Percentiles rank a stretch among this genome's conserved stretches.
phyloP scores from a whole-genome alignment of 2,329 filamentous ascomycete species.

The Aquanectria penicillioides region DNA sequence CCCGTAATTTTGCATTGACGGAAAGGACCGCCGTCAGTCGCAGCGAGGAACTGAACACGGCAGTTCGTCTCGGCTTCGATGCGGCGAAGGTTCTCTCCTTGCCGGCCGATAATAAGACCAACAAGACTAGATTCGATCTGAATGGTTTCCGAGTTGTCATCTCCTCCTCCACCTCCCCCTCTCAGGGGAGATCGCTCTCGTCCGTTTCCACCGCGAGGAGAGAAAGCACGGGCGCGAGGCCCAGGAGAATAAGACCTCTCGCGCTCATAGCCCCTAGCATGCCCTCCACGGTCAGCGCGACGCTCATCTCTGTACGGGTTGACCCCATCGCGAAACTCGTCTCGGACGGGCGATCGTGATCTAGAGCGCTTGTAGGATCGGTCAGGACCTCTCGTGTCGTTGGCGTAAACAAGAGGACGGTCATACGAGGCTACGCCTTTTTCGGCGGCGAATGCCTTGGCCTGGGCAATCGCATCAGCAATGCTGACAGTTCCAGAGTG shows the following conservation, averaged over 20 bases:
- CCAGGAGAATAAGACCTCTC: slow-evolving; percentile 80
- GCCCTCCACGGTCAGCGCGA: slow-evolving; percentile 64
- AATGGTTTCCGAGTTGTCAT: slow-evolving; percentile 83
- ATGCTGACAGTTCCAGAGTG: slow-evolving; percentile 86
- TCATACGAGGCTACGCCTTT: slow-evolving; percentile 76
- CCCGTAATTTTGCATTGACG: slow-evolving; percentile 90
- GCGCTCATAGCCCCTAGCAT: slow-evolving; percentile 56
- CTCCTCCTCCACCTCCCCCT: slow-evolving; percentile 64
- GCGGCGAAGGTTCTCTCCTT: slow-evolving; percentile 87
- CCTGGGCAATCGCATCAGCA: slow-evolving; percentile 85
- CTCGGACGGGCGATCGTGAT: slow-evolving; percentile 79
- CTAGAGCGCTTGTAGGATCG: slow-evolving; percentile 71
- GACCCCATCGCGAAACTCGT: slow-evolving; percentile 78
- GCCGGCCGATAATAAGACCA: slow-evolving; percentile 88
- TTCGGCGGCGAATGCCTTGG: slow-evolving; percentile 82
- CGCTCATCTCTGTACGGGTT: slow-evolving; percentile 90
- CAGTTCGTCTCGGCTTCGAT: slow-evolving; percentile 86
- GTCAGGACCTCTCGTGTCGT: slow-evolving; percentile 47
- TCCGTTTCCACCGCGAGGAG: slow-evolving; percentile 64
- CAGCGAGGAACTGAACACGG: slow-evolving; percentile 87
- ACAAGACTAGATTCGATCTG: slow-evolving; percentile 88
- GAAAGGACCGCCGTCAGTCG: slow-evolving; percentile 76
- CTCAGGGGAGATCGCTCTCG: slow-evolving; percentile 69
- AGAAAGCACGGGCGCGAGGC: slow-evolving; percentile 65
- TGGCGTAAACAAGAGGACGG: slow-evolving; percentile 59